Conservation (phyloP, 2,329 filamentous ascomycete genomes). For the Curvularia eragrostidis region DNA sequence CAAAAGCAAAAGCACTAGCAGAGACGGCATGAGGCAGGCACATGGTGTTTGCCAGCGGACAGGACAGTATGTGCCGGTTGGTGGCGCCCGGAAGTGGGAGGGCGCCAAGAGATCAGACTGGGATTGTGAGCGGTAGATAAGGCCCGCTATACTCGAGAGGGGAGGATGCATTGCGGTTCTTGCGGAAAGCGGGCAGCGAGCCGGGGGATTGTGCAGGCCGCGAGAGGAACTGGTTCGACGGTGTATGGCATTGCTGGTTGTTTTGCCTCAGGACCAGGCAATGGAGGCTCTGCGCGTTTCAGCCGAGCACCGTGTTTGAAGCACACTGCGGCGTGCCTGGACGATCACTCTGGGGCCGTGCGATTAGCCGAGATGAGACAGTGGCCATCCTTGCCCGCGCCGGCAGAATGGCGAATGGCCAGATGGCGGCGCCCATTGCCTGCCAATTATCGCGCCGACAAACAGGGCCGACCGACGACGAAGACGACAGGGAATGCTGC, state of each 20-base stretch:
- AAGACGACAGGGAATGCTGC: slow-evolving; percentile 4
- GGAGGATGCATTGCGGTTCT: background rate
- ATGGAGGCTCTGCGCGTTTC: slow-evolving; percentile 16
- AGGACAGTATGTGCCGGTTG: background rate
- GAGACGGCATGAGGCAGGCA: too few species aligned
- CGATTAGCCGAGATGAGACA: slow-evolving; percentile 18
- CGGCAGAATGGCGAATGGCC: slow-evolving; percentile 10
- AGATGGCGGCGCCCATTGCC: background rate
- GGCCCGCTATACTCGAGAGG: background rate
- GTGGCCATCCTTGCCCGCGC: slow-evolving; percentile 6
- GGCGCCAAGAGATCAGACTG: background rate
- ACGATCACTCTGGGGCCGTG: slow-evolving; percentile 8
- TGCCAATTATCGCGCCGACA: slow-evolving; percentile 5
- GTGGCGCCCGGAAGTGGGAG: slow-evolving; percentile 9
- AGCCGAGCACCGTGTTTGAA: slow-evolving; percentile 6
- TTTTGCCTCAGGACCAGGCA: slow-evolving; percentile 12
- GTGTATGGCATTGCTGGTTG: slow-evolving; percentile 2
- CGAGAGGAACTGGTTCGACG: background rate
- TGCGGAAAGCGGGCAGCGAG: background rate
- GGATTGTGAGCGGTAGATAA: background rate
- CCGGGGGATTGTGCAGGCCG: background rate
- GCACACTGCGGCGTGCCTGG: slow-evolving; percentile 7
- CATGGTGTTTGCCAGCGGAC: background rate
- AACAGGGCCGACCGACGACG: background rate
- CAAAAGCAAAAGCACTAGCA: background rate